Base-by-base conservation (phyloP, 2,329 filamentous ascomycete genomes). In the Hypoxylon sp. region DNA sequence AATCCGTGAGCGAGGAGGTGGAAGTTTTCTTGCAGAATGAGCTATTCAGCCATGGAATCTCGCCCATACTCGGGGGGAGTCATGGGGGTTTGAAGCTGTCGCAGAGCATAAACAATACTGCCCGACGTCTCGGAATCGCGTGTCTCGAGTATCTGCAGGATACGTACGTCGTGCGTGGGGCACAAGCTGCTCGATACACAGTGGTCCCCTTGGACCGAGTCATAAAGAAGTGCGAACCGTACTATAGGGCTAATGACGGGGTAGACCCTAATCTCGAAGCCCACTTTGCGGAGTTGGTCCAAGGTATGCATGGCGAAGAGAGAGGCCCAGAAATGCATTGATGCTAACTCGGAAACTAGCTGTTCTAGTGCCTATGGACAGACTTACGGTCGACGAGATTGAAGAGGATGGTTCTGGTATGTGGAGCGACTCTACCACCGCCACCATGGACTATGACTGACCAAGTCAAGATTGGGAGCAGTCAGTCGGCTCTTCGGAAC, bases 341-440 rank as follows among this genome's bases (percentile, higher is more conserved):
- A 25, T 41, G 26, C 62, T 67, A 61, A 66, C 45, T 9, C 9
- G 43, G 15, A 15, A 19, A 17, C n/a, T 40, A 78, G 75, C 42
- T 27, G 72, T 82, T 3, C 52, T 78, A 8, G 74, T 76, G 9
- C 64, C 72, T n/a, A 75, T 89, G 62, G 74, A 73, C 26, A 73
- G 71, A 36, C 69, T 87, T n/a, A 73, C 80, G 31, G 75, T 83
- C 11, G 81, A 84, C 37, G 78, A 83, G 51, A 64, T 81, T 46
- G 81, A 84, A 54, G 81, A 84, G 42, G 81, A 84, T 44, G 80
- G 71, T 60, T 83, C 81, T 59, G 81, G 81, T 82, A 80, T 72
- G 80, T 78, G 66, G 56, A 73, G 69, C 60, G 70, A 72, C 61
- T 72, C 67, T 59, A 68, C 66, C 32, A 72, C 69, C 51, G 63